Evolutionary conservation across 2,329 filamentous ascomycete genomes (phyloP).

Genomic region (Gremmenia infestans): DNA sequence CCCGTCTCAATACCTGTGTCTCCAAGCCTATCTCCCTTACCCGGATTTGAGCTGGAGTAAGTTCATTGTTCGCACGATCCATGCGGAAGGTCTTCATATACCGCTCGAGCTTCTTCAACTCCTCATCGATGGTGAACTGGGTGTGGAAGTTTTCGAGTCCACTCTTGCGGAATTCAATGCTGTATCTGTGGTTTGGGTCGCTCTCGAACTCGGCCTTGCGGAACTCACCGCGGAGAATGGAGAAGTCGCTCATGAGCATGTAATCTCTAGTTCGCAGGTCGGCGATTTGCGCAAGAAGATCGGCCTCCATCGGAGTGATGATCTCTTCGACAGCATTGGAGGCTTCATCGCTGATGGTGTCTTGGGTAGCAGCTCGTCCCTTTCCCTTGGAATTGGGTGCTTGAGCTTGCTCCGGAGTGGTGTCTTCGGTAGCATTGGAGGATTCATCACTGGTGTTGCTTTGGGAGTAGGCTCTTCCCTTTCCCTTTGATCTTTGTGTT

Average conservation of each 20-base stretch:
- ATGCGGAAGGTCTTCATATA: no score
- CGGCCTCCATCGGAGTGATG: background rate
- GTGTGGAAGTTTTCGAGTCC: no score
- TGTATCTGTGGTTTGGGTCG: background rate
- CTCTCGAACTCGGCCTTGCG: background rate
- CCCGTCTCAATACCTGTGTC: background rate
- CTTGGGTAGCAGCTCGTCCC: no score
- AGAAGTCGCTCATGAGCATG: background rate
- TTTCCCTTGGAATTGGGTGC: no score
- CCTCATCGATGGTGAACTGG: no score
- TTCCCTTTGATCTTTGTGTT: background rate
- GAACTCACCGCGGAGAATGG: background rate
- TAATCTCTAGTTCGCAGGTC: background rate
- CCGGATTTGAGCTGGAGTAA: no score
- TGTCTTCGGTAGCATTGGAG: constrained; percentile 1
- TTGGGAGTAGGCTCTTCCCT: background rate
- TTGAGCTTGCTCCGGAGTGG: background rate
- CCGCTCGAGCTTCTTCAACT: no score
- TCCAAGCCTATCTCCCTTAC: background rate
- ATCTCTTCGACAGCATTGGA: no score
- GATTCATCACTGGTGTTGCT: background rate
- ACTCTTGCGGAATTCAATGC: background rate
- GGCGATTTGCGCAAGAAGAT: background rate
- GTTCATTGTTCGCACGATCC: no score
- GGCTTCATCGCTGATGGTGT: no score